phyloP scores from a whole-genome alignment of 345 rosid species.

The Psidium friedrichsthalianum region DNA sequence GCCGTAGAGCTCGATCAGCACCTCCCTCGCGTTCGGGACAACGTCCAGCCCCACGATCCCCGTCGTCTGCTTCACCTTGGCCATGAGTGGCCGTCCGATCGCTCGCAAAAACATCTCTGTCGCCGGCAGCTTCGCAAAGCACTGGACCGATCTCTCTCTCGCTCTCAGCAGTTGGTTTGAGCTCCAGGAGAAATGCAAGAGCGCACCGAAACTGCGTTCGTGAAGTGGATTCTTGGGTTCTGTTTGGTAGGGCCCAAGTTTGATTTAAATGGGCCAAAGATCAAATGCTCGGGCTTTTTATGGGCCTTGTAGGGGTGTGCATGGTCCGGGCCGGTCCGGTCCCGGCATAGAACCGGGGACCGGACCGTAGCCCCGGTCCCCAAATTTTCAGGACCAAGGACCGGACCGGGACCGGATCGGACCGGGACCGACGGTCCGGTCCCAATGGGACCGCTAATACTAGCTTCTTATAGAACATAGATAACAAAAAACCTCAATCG shows the following conservation, averaged over 20 bases:
- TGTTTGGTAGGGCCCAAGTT: not conserved
- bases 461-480: no score
- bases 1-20: conserved; percentile 57
- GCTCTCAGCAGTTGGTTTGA: not conserved
- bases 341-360: no score
- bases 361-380: no score
- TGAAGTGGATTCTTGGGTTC: not conserved
- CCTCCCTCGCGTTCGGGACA: conserved; percentile 86
- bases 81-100: conserved; percentile 90
- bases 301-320: no score
- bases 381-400: no score
- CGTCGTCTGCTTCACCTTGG: conserved; percentile 80
- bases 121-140: not conserved
- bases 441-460: no score
- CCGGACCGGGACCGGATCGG: no score
- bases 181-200: not conserved
- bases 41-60: conserved; percentile 96
- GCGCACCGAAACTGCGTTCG: not conserved
- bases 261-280: not conserved
- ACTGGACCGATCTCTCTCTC: not conserved
- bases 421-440: no score
- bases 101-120: conserved; percentile 56
- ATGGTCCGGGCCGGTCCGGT: no score
- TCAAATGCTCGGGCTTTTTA: not conserved
- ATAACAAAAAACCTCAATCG: no score